phyloP scores from a whole-genome alignment of 2,329 filamentous ascomycete genomes.

The Pyricularia grisea region DNA sequence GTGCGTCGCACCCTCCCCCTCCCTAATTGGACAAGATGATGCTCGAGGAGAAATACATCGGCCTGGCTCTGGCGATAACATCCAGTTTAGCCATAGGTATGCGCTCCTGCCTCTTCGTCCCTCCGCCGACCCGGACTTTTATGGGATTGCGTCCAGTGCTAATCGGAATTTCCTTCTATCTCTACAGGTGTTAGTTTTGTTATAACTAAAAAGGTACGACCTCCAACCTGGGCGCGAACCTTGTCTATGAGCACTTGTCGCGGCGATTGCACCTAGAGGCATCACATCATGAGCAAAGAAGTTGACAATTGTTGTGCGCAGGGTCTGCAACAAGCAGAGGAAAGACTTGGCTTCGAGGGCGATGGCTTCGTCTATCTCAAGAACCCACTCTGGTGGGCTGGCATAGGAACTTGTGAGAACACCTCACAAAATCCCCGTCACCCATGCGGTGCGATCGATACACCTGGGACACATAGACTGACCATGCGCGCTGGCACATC shows the following conservation, averaged over 20 bases:
- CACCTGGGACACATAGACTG: constrained; percentile 10
- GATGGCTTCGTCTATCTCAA: constrained; percentile 91
- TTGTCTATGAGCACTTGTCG: neutral
- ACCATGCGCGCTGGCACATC: neutral
- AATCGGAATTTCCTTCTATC: constrained; percentile 6
- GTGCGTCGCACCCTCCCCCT: neutral
- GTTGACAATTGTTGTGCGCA: neutral
- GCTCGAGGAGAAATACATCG: constrained; percentile 54
- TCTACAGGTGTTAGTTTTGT: constrained; percentile 83
- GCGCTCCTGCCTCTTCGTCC: constrained; percentile 14
- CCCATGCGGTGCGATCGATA: neutral
- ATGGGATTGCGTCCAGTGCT: constrained; percentile 12
- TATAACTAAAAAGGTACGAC: constrained; percentile 88
- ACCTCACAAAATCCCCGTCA: neutral
- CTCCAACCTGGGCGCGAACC: neutral
- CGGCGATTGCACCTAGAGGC: neutral
- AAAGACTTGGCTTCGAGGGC: constrained; percentile 90
- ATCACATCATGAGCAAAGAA: neutral
- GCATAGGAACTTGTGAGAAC: constrained; percentile 72
- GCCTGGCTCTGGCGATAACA: constrained; percentile 63
- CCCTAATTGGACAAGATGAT: constrained; percentile 1
- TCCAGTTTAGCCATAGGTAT: constrained; percentile 70
- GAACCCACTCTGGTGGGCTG: constrained; percentile 96
- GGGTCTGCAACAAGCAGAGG: constrained; percentile 70
- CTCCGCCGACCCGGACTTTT: constrained; percentile 7